Conservation (phyloP, 2,329 filamentous ascomycete species). For the Cladosporium colombiae region DNA sequence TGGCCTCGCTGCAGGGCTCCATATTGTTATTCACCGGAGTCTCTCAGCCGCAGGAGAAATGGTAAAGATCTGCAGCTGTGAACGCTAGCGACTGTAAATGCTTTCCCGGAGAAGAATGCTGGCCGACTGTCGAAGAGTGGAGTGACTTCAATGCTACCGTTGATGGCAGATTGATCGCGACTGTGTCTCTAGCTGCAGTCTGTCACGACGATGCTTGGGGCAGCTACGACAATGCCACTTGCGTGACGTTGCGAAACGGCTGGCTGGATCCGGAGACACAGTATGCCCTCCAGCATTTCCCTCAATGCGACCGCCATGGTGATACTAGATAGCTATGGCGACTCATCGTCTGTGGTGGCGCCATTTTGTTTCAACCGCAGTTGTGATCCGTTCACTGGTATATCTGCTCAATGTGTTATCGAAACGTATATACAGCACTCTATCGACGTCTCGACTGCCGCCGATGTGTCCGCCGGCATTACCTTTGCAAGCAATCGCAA, state of each 20-base stretch:
- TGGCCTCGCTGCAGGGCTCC: too few species aligned
- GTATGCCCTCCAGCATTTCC: not conserved
- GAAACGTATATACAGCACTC: conserved; percentile 45
- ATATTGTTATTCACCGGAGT: not conserved
- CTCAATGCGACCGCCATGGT: not conserved
- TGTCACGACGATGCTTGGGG: conserved; percentile 48
- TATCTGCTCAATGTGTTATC: conserved; percentile 41
- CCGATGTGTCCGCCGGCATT: conserved; percentile 30
- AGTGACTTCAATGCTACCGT: conserved; percentile 54
- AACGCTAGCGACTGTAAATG: conserved; percentile 35
- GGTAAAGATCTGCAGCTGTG: not conserved
- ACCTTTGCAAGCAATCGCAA: conserved; percentile 50
- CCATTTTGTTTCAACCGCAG: conserved; percentile 43
- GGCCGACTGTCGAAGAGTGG: conserved; percentile 55
- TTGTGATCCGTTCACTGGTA: conserved; percentile 45
- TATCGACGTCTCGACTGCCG: conserved; percentile 33
- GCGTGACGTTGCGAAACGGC: not conserved
- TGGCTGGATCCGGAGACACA: conserved; percentile 18
- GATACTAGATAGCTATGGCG: conserved; percentile 28
- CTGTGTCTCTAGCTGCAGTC: conserved; percentile 53
- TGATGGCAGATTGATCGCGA: conserved; percentile 53
- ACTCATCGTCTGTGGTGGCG: conserved; percentile 43
- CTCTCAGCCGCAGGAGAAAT: not conserved
- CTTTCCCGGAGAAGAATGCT: conserved; percentile 56
- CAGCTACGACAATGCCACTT: conserved; percentile 13